Evolutionary conservation across 1,284 basidiomycete genomes (phyloP).

Genomic region (Cryptococcus depauperatus): DNA sequence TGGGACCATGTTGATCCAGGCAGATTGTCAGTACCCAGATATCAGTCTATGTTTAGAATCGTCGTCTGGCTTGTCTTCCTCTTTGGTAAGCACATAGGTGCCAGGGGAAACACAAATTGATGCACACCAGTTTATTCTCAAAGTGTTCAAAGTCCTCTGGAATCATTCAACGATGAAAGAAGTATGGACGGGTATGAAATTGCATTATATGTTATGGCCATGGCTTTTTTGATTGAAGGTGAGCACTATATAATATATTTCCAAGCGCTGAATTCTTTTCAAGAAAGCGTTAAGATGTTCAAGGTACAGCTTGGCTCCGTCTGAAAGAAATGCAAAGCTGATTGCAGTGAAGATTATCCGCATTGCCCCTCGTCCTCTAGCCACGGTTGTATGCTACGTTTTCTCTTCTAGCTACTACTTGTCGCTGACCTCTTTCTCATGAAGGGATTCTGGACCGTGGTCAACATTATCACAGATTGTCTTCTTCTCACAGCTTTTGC

Average conservation of each 20-base stretch:
- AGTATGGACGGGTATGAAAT: slow-evolving; percentile 68
- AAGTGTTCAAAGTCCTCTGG: slow-evolving; percentile 54
- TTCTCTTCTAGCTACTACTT: slow-evolving; percentile 19
- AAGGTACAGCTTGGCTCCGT: slow-evolving; percentile 49
- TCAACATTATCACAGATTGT: slow-evolving; percentile 62
- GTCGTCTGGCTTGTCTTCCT: slow-evolving; percentile 77
- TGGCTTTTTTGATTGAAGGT: slow-evolving; percentile 74
- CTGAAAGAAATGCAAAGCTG: neutral
- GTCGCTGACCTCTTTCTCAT: neutral
- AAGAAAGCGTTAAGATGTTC: slow-evolving; percentile 49
- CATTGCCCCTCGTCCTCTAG: slow-evolving; percentile 29
- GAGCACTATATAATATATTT: no score
- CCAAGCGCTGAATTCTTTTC: neutral
- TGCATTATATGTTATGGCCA: slow-evolving; percentile 63
- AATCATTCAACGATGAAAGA: slow-evolving; percentile 34
- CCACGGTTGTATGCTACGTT: slow-evolving; percentile 34
- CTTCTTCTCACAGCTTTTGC: slow-evolving; percentile 65
- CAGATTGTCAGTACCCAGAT: slow-evolving; percentile 79
- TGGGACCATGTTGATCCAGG: slow-evolving; percentile 66
- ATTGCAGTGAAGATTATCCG: slow-evolving; percentile 27
- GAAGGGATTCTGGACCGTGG: slow-evolving; percentile 66
- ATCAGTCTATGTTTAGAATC: slow-evolving; percentile 47
- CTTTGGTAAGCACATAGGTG: slow-evolving; percentile 34
- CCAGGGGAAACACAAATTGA: neutral
- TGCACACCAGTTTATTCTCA: slow-evolving; percentile 60